Base-by-base conservation (phyloP, 495 filamentous ascomycete species). In the Trypethelium eluteriae region DNA sequence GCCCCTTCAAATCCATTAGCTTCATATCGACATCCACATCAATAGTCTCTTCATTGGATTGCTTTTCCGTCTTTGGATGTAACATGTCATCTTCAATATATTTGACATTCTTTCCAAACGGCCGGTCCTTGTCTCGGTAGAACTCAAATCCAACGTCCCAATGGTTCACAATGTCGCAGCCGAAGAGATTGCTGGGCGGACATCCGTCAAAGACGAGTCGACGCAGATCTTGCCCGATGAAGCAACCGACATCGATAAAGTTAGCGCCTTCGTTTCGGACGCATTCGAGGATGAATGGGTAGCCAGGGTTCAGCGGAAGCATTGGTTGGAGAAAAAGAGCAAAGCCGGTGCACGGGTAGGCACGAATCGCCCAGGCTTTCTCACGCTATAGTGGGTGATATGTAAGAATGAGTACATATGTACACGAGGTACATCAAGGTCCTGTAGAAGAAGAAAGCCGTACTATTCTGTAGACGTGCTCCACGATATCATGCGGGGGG, bases 161-260 rank as follows among this genome's bases (percentile, higher is more conserved):
- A 39, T 71, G 71, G 16, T 47, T 64, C 35, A 35, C 41, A 10
- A 76, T 70, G 47, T 79, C 77, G n/a, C 73, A 18, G 11, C 72
- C 77, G 62, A 67, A 53, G 38, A 78, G 35, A 47, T 71, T 71
- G n/a, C 69, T 62, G 1, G 69, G 38, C 2, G 72, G 72, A 2
- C 73, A 73, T 34, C 73, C 75, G 64, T 77, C 73, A 50, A 68
- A 68, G 9, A 73, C 72, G 4, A 79, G 71, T 10, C 69, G 65
- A 1, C 77, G 74, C 9, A 78, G 57, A 25, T 79, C 77, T 47
- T 73, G 69, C n/a, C 73, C 77, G 10, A 81, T 64, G 57, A 70
- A 77, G 66, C 77, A 78, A 36, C 78, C 79, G 25, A 78, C 62
- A 50, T 81, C 78, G 12, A 81, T 66, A 16, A 78, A 62, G 14